These are phyloP conservation scores for Fomitopsis pinicola DNA, from an alignment of 1,284 basidiomycete species.

Conservation along the genomic window DNA sequence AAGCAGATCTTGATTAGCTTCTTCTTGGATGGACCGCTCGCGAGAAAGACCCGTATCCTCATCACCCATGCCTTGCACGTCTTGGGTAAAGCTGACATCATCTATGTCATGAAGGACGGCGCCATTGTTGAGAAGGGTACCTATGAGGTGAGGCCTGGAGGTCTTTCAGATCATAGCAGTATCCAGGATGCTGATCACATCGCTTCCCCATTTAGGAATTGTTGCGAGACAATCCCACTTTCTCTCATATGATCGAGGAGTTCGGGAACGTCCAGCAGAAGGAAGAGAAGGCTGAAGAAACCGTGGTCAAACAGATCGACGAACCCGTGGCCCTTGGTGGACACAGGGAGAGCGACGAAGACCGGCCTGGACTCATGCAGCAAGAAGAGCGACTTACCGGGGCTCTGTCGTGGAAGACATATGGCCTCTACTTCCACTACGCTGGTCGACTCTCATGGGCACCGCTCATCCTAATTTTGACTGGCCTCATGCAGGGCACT, in stretches of 20 bases:
- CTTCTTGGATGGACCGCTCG: slow-evolving; percentile 52
- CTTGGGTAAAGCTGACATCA: slow-evolving; percentile 61
- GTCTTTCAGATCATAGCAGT: background rate
- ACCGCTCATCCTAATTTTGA: slow-evolving; percentile 32
- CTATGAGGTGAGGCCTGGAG: slow-evolving; percentile 38
- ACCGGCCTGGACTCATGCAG: slow-evolving; percentile 28
- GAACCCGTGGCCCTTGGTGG: slow-evolving; percentile 15
- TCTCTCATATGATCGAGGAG: slow-evolving; percentile 60
- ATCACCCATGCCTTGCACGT: slow-evolving; percentile 76
- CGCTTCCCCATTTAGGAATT: slow-evolving; percentile 36
- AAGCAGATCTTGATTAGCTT: slow-evolving; percentile 59
- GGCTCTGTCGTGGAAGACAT: slow-evolving; percentile 28
- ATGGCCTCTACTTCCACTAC: slow-evolving; percentile 35
- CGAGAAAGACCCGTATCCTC: slow-evolving; percentile 64
- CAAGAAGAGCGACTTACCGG: slow-evolving; percentile 33
- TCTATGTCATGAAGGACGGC: slow-evolving; percentile 75
- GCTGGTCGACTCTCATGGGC: slow-evolving; percentile 44
- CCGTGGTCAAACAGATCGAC: slow-evolving; percentile 18
- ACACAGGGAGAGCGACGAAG: slow-evolving; percentile 5
- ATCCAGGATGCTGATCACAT: background rate
- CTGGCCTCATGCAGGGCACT: slow-evolving; percentile 25
- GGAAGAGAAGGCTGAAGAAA: slow-evolving; percentile 22
- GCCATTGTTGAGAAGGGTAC: slow-evolving; percentile 60
- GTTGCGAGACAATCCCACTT: slow-evolving; percentile 45
- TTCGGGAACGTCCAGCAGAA: slow-evolving; percentile 43